A percentile compares a stretch with the other conserved stretches of the same genome.
phyloP scores from a whole-genome alignment of 305 asterid species.

The Plantago rigida region DNA sequence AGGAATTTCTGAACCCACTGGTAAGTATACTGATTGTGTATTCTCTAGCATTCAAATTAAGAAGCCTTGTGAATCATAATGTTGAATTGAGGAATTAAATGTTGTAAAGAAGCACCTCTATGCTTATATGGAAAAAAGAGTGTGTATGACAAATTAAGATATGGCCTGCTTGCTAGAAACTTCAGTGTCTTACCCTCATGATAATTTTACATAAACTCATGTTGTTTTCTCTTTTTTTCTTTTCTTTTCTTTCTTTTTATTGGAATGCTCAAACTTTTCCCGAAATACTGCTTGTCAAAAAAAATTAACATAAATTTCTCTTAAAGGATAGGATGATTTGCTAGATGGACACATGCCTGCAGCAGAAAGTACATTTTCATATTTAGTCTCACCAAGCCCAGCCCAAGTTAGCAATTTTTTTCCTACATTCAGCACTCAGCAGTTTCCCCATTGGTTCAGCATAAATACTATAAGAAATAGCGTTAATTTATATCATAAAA shows the following conservation, averaged over 20 bases:
- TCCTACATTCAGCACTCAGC: conserved; percentile 2
- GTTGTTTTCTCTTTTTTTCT: too few species aligned
- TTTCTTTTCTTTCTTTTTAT: too few species aligned
- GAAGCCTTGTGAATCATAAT: neutral
- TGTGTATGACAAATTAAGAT: neutral
- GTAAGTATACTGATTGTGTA: too few species aligned
- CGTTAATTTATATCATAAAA: conserved; percentile 4
- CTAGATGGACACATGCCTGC: neutral
- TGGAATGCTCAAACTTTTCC: too few species aligned
- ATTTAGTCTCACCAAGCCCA: conserved; percentile 14
- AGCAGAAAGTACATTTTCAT: conserved; percentile 9
- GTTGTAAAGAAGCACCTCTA: neutral
- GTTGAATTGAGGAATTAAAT: neutral
- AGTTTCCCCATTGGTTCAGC: conserved; percentile 6
- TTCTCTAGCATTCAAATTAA: neutral
- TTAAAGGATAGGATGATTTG: conserved; percentile 1
- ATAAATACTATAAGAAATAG: conserved; percentile 9
- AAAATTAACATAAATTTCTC: too few species aligned
- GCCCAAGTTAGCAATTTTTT: conserved; percentile 6
- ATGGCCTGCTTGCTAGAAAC: too few species aligned
- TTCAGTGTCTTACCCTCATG: too few species aligned
- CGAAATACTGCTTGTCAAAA: too few species aligned
- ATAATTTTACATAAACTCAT: too few species aligned
- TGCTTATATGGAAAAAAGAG: neutral
- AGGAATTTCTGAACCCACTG: too few species aligned